These are phyloP conservation scores for Allium cepa DNA, from an alignment of 106 monocot genomes.

Conservation along the genomic window DNA sequence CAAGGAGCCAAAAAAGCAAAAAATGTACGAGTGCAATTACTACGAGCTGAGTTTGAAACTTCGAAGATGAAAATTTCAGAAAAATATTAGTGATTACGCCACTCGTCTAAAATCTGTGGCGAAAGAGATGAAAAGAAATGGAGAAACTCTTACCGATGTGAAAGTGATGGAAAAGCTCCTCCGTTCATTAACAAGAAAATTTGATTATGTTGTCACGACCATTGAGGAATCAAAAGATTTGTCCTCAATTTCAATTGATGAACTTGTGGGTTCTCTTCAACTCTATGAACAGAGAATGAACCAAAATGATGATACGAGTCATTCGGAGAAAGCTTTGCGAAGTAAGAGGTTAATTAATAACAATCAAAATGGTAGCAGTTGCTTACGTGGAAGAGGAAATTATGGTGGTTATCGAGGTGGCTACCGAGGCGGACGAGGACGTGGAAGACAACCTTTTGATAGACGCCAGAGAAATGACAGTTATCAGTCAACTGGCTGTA, in stretches of 20 bases:
- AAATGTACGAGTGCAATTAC: neutral
- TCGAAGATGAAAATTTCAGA: neutral
- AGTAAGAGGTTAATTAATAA: neutral
- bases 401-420: neutral
- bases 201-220: neutral
- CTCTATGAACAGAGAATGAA: slow-evolving; percentile 1
- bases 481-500: neutral
- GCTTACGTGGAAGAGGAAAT: neutral
- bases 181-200: neutral
- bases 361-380: neutral
- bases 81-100: neutral
- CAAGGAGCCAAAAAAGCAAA: slow-evolving; percentile 1
- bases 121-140: neutral
- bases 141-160: neutral
- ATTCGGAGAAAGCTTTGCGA: neutral
- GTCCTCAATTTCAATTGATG: neutral
- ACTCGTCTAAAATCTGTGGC: neutral
- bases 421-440: neutral
- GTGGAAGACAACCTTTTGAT: neutral
- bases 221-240: slow-evolving; percentile 13
- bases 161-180: slow-evolving; percentile 7
- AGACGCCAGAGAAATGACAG: neutral
- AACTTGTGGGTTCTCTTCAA: slow-evolving; percentile 5
- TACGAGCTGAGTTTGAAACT: neutral
- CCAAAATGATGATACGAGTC: neutral